Conservation (phyloP, 73 alveolate genomes). For the Stentor coeruleus region DNA sequence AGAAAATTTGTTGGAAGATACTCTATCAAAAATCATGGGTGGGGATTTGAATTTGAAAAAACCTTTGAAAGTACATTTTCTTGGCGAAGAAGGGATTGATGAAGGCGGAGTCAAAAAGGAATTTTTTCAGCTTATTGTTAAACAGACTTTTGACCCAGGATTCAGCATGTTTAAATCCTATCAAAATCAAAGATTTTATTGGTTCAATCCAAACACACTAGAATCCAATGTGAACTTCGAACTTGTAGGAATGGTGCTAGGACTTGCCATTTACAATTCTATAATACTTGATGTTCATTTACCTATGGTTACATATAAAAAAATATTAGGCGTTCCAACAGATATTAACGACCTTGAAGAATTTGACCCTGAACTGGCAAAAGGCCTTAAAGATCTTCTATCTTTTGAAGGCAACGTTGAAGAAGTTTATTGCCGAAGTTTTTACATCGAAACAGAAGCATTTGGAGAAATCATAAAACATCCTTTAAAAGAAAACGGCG, state of each 20-base stretch:
- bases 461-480: constrained; percentile 67
- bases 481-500: constrained; percentile 84
- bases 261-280: constrained; percentile 91
- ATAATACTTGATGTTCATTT: constrained; percentile 85
- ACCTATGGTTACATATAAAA: constrained; percentile 88
- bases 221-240: constrained; percentile 88
- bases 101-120: constrained; percentile 99
- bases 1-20: constrained; percentile 72
- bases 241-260: constrained; percentile 88
- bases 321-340: constrained; percentile 61
- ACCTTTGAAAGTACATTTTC: constrained; percentile 85
- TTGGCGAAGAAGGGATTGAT: constrained; percentile 95
- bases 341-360: constrained; percentile 73
- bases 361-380: constrained; percentile 53
- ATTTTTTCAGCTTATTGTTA: constrained; percentile 81
- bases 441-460: constrained; percentile 63
- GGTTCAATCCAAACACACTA: constrained; percentile 92
- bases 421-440: constrained; percentile 50
- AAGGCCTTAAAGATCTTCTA: constrained; percentile 24
- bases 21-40: constrained; percentile 59
- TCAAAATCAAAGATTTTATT: constrained; percentile 70
- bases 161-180: constrained; percentile 71
- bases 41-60: constrained; percentile 64
- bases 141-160: constrained; percentile 71
- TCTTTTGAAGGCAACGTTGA: constrained; percentile 71